Evolutionary conservation across 1,284 basidiomycete species (phyloP).

Genomic region (Hemileia vastatrix): DNA sequence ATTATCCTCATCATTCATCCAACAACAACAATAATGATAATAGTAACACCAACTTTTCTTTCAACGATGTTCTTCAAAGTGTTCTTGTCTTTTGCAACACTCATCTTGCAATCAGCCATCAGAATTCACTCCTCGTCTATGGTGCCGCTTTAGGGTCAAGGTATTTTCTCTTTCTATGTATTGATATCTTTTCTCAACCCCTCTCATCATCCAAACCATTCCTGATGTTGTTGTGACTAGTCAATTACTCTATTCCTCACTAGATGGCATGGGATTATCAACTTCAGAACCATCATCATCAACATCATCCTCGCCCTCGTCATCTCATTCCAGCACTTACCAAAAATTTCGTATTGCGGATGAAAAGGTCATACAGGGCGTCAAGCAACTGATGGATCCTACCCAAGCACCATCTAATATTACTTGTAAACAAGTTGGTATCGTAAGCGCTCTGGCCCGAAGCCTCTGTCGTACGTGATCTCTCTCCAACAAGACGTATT

Average conservation of each 20-base stretch:
- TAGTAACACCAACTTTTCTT: conserved; percentile 19
- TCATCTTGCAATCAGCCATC: conserved; percentile 78
- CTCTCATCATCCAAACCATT: neutral
- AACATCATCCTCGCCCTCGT: conserved; percentile 20
- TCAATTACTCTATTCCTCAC: conserved; percentile 62
- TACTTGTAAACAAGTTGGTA: conserved; percentile 51
- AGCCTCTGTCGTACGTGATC: conserved; percentile 67
- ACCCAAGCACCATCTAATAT: conserved; percentile 54
- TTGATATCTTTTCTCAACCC: neutral
- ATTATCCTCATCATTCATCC: neutral
- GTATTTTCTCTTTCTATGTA: conserved; percentile 47
- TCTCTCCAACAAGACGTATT: neutral
- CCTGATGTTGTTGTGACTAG: conserved; percentile 45
- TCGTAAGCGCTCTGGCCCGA: conserved; percentile 79
- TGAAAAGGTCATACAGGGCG: conserved; percentile 57
- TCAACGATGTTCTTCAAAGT: conserved; percentile 39
- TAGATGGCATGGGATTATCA: conserved; percentile 41
- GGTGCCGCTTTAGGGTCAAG: conserved; percentile 73
- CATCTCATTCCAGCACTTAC: conserved; percentile 66
- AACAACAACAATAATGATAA: too few relatives aligned
- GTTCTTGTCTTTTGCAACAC: conserved; percentile 84
- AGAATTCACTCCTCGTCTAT: conserved; percentile 84
- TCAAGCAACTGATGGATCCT: conserved; percentile 56
- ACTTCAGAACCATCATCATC: conserved; percentile 16
- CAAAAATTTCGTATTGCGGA: conserved; percentile 58